Base-by-base conservation (phyloP, 2,329 filamentous ascomycete species). In the Exophiala alcalophila region DNA sequence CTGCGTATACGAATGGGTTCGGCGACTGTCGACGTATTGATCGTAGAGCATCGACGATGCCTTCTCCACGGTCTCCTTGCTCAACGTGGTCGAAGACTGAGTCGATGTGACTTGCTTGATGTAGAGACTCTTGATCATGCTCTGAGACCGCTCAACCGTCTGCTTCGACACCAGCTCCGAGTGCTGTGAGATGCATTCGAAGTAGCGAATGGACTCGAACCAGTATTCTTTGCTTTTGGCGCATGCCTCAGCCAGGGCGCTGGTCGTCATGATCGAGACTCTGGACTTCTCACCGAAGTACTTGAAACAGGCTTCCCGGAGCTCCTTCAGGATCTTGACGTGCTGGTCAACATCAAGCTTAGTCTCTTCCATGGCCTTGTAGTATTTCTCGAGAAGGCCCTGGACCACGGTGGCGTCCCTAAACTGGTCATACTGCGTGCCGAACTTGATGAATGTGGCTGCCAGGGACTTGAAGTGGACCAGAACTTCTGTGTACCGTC, bases 1-100 rank as follows among this genome's bases (percentile, higher is more conserved):
- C 24, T 68, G 64, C 4, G 63, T 63, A 61, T 64, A 69, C 5
- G 63, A 63, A 24, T 66, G 56, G 6, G 49, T 58, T 35, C 62
- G 49, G 6, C 61, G 64, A 2, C 61, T 44, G 4, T 54, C 52
- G 1, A 48, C 52, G 21, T 45, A 45, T 21, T 34, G 18, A 12
- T 45, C 26, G n/a, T 34, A 45, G 20, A 45, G 20, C 15, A 45
- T 10, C 14, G 29, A 20, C 15, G 39, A 25, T 10, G 42, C 42
- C 15, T 39, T 39, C 15, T 40, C 29, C 12, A 45, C 35, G 3
- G 42, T 45, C 25, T 45, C 42, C 23, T 40, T 40, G 21, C 23
- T 45, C n/a, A 45, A 14, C 11, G 42, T 40, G 4, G 27, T 40
- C 5, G 42, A 40, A 4, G 29, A 14, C 16, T 38, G 27, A 2